Conservation (phyloP, 2,329 filamentous ascomycete genomes). For the Neoascochyta sp. region DNA sequence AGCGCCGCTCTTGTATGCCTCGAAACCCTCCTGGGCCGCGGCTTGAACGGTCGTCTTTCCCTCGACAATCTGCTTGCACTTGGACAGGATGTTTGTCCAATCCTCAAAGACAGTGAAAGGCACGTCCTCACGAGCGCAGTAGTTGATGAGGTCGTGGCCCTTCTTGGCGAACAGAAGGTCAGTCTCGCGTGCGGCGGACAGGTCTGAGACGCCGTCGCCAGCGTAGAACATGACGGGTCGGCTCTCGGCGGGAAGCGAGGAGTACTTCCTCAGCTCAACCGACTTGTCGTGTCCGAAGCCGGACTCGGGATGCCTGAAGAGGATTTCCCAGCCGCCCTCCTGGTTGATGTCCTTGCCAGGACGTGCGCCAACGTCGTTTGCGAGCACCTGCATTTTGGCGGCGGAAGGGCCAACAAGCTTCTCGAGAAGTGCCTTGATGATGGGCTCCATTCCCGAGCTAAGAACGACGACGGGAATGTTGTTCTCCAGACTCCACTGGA, state of each 20-base stretch:
- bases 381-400: conserved; percentile 80
- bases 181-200: conserved; percentile 88
- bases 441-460: conserved; percentile 86
- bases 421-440: conserved; percentile 79
- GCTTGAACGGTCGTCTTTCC: conserved; percentile 68
- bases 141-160: conserved; percentile 81
- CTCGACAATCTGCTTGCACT: conserved; percentile 70
- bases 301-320: conserved; percentile 77
- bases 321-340: conserved; percentile 80
- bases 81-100: conserved; percentile 74
- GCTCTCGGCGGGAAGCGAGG: conserved; percentile 61
- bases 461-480: conserved; percentile 91
- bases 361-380: conserved; percentile 70
- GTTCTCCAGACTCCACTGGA: conserved; percentile 72
- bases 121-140: conserved; percentile 77
- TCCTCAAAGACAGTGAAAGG: conserved; percentile 85
- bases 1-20: conserved; percentile 46
- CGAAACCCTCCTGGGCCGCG: conserved; percentile 56
- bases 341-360: conserved; percentile 76
- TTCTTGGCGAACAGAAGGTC: conserved; percentile 92
- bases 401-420: conserved; percentile 76
- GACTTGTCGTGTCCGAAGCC: conserved; percentile 97
- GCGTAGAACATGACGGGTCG: conserved; percentile 89
- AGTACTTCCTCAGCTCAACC: conserved; percentile 83
- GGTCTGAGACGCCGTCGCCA: conserved; percentile 87